A percentile compares a stretch with the other conserved stretches of the same genome.
phyloP scores from a whole-genome alignment of 768 basidiomycete genomes.

The Kwoniella sp. region DNA sequence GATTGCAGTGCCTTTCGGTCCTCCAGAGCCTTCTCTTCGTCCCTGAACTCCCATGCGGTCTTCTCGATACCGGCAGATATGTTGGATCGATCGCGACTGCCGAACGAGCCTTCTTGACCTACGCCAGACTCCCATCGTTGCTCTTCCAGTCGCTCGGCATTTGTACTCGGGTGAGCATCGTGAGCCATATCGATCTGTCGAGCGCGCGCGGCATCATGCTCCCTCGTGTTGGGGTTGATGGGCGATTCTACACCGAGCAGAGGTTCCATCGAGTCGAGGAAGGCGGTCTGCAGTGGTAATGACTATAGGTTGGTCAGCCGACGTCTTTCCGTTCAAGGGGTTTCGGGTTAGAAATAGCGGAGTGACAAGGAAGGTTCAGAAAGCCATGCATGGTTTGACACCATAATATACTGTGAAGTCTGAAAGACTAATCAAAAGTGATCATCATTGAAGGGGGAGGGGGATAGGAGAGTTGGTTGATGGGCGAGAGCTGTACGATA shows the following conservation, averaged over 20 bases:
- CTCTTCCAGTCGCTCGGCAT: conserved; percentile 47
- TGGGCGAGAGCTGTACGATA: too few species aligned
- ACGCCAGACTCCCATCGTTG: conserved; percentile 41
- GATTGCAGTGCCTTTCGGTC: conserved; percentile 17
- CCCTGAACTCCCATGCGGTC: conserved; percentile 51
- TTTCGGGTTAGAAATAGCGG: neutral
- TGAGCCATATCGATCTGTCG: conserved; percentile 27
- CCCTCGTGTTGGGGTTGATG: conserved; percentile 23
- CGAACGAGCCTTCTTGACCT: conserved; percentile 44
- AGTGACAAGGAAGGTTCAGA: conserved; percentile 47
- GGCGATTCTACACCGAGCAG: conserved; percentile 64
- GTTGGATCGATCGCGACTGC: conserved; percentile 2
- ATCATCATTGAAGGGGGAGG: conserved; percentile 62
- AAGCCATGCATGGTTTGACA: conserved; percentile 59
- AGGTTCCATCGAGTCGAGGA: conserved; percentile 77
- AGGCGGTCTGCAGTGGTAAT: conserved; percentile 74
- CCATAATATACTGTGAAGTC: conserved; percentile 53
- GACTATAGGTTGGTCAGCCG: conserved; percentile 59
- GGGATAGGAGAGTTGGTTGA: conserved; percentile 27
- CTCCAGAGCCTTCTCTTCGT: conserved; percentile 34
- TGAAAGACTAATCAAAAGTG: conserved; percentile 78
- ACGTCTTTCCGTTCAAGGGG: neutral
- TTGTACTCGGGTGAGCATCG: conserved; percentile 31
- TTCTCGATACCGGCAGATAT: conserved; percentile 39
- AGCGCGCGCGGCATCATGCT: conserved; percentile 22